Percentiles rank a stretch among this genome's conserved stretches.
Conservation (phyloP, 1,284 basidiomycete genomes). For the Peniophora sp. region DNA sequence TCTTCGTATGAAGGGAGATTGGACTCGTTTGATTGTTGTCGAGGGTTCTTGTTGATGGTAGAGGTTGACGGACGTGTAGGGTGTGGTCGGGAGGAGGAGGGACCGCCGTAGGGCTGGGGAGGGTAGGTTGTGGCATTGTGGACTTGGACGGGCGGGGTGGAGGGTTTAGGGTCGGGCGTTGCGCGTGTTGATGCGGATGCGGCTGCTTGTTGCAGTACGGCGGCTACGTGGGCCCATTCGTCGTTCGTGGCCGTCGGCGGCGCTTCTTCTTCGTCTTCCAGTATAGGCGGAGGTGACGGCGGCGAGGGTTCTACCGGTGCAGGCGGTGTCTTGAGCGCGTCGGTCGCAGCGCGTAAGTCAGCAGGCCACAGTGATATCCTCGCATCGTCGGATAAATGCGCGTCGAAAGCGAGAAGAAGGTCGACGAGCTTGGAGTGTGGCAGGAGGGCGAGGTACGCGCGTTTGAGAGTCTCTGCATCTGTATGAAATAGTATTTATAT, state of each 20-base stretch:
- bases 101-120: slow-evolving; percentile 11
- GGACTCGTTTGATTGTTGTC: slow-evolving; percentile 33
- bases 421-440: slow-evolving; percentile 64
- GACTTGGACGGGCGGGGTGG: slow-evolving; percentile 36
- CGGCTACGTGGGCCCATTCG: not conserved
- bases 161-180: slow-evolving; percentile 1
- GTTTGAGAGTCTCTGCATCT: slow-evolving; percentile 52
- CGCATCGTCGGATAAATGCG: slow-evolving; percentile 52
- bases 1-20: slow-evolving; percentile 77
- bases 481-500: slow-evolving; percentile 13
- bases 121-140: slow-evolving; percentile 51
- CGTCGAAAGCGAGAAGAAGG: slow-evolving; percentile 64
- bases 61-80: slow-evolving; percentile 7
- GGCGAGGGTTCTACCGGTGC: slow-evolving; percentile 27
- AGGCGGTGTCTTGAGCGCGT: slow-evolving; percentile 7
- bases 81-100: slow-evolving; percentile 13
- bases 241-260: not conserved
- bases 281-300: not conserved
- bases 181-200: slow-evolving; percentile 2
- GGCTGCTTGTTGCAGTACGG: not conserved
- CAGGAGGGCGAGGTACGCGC: slow-evolving; percentile 58
- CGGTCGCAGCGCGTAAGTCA: slow-evolving; percentile 57
- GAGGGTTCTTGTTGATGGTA: slow-evolving; percentile 7
- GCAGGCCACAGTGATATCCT: slow-evolving; percentile 60
- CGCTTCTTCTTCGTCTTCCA: not conserved